phyloP scores from a whole-genome alignment of 1,284 basidiomycete genomes.

The Inonotus hispidus region DNA sequence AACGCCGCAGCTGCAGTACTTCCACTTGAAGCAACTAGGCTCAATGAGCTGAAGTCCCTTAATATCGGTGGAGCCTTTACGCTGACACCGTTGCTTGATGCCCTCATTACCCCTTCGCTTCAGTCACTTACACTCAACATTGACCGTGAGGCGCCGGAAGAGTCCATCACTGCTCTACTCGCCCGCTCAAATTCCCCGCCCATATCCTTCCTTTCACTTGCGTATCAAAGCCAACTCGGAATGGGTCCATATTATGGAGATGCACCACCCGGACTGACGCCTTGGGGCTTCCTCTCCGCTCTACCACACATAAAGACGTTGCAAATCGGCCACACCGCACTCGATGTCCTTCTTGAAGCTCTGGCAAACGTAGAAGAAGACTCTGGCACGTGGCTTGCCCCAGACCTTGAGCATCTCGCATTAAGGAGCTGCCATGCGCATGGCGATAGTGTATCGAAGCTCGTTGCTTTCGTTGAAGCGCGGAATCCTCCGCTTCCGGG shows the following conservation, averaged over 20 bases:
- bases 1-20: constrained; percentile 54
- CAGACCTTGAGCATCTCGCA: constrained; percentile 47
- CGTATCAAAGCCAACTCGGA: constrained; percentile 34
- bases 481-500: constrained; percentile 44
- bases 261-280: constrained; percentile 36
- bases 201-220: constrained; percentile 51
- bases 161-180: constrained; percentile 53
- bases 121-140: constrained; percentile 56
- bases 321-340: constrained; percentile 53
- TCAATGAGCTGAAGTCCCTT: constrained; percentile 47
- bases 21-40: constrained; percentile 42
- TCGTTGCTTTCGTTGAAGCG: constrained; percentile 62
- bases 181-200: constrained; percentile 51
- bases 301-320: constrained; percentile 47
- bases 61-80: constrained; percentile 60
- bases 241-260: constrained; percentile 30
- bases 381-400: constrained; percentile 45
- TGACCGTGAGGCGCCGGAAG: constrained; percentile 61
- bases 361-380: constrained; percentile 53
- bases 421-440: constrained; percentile 44
- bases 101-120: constrained; percentile 50
- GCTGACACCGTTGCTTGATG: constrained; percentile 57
- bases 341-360: constrained; percentile 53
- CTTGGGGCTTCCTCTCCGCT: constrained; percentile 46
- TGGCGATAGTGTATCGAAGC: constrained; percentile 38